Conservation (phyloP, 352 stramenopile genomes). For the Phytopythium boreale region DNA sequence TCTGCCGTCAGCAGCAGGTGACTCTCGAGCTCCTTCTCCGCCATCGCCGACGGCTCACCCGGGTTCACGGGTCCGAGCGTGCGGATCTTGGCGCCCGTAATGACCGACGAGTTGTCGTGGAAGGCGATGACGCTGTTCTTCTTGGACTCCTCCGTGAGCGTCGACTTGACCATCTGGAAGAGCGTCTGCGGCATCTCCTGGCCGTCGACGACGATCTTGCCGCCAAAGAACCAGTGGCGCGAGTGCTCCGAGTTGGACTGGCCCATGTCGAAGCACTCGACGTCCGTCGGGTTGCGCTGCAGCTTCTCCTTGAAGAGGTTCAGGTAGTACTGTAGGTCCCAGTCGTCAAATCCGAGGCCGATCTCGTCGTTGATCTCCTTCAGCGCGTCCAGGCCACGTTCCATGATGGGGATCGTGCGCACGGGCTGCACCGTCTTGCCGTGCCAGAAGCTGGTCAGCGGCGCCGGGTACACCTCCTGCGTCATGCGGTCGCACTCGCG, state of each 20-base stretch:
- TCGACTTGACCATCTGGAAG: slow-evolving; percentile 99
- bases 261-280: slow-evolving; percentile 99
- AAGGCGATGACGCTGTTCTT: slow-evolving; percentile 99
- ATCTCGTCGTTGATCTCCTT: slow-evolving; percentile 94
- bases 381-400: slow-evolving; percentile 91
- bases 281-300: slow-evolving; percentile 96
- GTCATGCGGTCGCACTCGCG: slow-evolving; percentile 96
- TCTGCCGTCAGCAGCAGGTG: slow-evolving; percentile 98
- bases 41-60: slow-evolving; percentile 62
- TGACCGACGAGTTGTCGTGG: slow-evolving; percentile 98
- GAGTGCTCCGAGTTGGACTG: slow-evolving; percentile 99
- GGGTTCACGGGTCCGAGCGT: slow-evolving; percentile 73
- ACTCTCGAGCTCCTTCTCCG: slow-evolving; percentile 74
- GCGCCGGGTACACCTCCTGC: slow-evolving; percentile 92
- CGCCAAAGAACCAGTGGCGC: slow-evolving; percentile 99
- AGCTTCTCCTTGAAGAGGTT: slow-evolving; percentile 97
- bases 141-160: slow-evolving; percentile 86
- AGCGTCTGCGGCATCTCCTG: slow-evolving; percentile 95
- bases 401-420: slow-evolving; percentile 93
- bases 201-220: slow-evolving; percentile 98
- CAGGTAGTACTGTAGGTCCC: slow-evolving; percentile 98
- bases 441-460: slow-evolving; percentile 91
- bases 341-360: slow-evolving; percentile 98
- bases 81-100: slow-evolving; percentile 91
- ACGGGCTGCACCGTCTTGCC: slow-evolving; percentile 82